phyloP scores from a whole-genome alignment of 1,284 basidiomycete species.

The Wallemia ichthyophaga region DNA sequence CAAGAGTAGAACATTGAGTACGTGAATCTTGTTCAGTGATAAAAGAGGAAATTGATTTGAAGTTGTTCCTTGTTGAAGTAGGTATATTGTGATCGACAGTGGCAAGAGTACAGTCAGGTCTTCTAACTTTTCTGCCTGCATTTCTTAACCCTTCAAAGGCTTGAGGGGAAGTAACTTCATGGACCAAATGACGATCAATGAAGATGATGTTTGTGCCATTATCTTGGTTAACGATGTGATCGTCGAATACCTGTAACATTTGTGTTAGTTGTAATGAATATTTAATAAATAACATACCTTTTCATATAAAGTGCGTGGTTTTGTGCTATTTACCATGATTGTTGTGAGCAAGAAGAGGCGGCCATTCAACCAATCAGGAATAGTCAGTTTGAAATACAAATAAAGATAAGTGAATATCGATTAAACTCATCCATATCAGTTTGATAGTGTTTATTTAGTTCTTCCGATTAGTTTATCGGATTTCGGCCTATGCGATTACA shows the following conservation, averaged over 20 bases:
- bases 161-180: constrained; percentile 87
- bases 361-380: background rate
- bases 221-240: constrained; percentile 67
- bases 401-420: no score
- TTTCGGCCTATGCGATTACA: no score
- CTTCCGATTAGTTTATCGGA: no score
- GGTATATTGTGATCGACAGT: constrained; percentile 91
- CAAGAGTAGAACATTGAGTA: constrained; percentile 64
- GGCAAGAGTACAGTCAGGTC: constrained; percentile 76
- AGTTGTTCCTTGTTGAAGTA: constrained; percentile 65
- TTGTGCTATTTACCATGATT: background rate
- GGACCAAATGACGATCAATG: constrained; percentile 83
- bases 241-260: constrained; percentile 41
- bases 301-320: constrained; percentile 63
- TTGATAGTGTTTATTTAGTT: no score
- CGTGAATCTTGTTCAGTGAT: constrained; percentile 67
- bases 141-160: constrained; percentile 75
- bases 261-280: background rate
- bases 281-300: constrained; percentile 20
- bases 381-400: background rate
- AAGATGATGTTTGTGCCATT: constrained; percentile 67
- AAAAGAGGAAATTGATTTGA: constrained; percentile 42
- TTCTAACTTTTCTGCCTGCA: constrained; percentile 48
- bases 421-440: no score
- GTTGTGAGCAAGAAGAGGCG: background rate